These are phyloP conservation scores for Gonapodya prolifera DNA, from an alignment of 192 early-diverging fungal species.

Conservation along the genomic window DNA sequence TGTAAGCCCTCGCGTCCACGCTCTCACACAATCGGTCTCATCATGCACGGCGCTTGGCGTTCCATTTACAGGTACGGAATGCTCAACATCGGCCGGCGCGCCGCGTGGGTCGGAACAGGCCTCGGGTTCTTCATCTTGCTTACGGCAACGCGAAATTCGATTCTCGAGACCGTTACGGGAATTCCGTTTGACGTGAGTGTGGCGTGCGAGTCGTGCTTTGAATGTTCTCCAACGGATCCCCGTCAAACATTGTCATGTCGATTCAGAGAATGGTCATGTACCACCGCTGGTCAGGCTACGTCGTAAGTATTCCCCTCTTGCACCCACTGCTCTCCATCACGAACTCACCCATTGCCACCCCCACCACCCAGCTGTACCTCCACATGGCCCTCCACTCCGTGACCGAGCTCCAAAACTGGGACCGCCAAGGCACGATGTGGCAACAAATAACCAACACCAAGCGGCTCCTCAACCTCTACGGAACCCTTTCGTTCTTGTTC, in stretches of 20 bases:
- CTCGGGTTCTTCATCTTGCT: not conserved
- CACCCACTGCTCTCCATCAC: not conserved
- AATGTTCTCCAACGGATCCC: no score
- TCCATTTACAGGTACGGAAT: no score
- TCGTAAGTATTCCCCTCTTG: not conserved
- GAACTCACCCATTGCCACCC: not conserved
- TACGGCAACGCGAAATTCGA: not conserved
- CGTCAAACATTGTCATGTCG: no score
- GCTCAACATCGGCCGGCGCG: no score
- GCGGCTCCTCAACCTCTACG: not conserved
- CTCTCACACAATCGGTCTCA: no score
- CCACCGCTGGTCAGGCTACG: not conserved
- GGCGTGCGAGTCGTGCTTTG: no score
- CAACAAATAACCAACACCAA: not conserved
- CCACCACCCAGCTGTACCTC: not conserved
- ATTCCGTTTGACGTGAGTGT: not conserved
- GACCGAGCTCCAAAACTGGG: not conserved
- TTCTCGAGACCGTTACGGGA: not conserved
- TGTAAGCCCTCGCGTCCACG: no score
- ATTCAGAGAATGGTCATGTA: not conserved
- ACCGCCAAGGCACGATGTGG: not conserved
- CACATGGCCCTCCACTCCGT: not conserved
- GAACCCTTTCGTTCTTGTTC: not conserved
- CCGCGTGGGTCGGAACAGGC: not conserved
- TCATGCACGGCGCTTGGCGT: no score